Evolutionary conservation across 192 early-diverging fungal genomes (phyloP), one percentile per base, ranked within the genome.

Genomic region (Backusella australiensis): DNA sequence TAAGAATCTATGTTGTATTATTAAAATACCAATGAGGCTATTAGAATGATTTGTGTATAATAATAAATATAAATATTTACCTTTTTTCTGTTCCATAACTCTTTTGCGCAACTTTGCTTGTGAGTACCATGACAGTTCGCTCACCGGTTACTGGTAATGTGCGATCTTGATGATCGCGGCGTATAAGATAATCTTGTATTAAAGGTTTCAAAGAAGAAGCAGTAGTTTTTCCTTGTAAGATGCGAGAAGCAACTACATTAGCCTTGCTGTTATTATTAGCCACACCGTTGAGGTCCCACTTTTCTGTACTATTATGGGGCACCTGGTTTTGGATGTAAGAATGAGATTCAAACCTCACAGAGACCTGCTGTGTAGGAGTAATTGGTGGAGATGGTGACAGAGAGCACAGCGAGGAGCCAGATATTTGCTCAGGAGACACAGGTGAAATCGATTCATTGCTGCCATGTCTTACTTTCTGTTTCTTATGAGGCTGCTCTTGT

Each of bases 51-150:
- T 26, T 59, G 9, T 9, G 9, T 11, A 29, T 14, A 63, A 63
- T 36, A 8, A 23, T 23, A n/a, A 52, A 29, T 19, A 52, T 23
- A 26, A 73, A 75, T 41, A 36, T 56, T 67, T 77, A 89, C 85
- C 96, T 87, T 83, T 96, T 96, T 77, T 98, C 96, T 35, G 90
- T 93, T n/a, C 95, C 96, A 73, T 98, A 98, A 4, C 91, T 93
- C 71, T 98, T 97, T 85, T 97, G 96, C 1, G 92, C 95, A 3
- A 96, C 95, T 59, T 93, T 94, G 34, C 93, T 90, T 34, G 94
- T 94, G 41, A 93, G 81, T 21, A 97, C 87, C 77, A 95, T 81
- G 6, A 96, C 87, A 79, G 89, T 89, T 67, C 82, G 88, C 85
- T 88, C 85, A 29, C 56, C 56, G 9, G 82, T 77, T 11, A 72